Conservation (phyloP, 2,329 filamentous ascomycete species). For the Neonectria coccinea region DNA sequence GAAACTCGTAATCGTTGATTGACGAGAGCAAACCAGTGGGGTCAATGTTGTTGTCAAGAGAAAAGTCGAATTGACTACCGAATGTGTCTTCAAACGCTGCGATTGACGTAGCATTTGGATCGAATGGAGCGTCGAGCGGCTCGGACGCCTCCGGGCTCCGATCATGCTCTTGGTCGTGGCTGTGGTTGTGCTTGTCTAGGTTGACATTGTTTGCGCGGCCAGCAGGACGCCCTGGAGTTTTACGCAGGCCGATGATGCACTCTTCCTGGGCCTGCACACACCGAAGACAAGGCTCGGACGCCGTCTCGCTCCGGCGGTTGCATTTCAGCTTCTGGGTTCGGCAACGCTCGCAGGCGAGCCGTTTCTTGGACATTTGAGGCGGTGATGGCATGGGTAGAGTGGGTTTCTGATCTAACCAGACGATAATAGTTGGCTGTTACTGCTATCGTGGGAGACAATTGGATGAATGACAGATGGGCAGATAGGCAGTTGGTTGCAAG, state of each 20-base stretch:
- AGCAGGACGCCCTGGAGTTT: not conserved
- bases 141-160: not conserved
- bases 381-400: not conserved
- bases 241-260: not conserved
- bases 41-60: not conserved
- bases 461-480: not conserved
- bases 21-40: not conserved
- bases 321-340: constrained; percentile 2
- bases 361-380: not conserved
- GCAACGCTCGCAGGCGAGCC: not conserved
- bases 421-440: not conserved
- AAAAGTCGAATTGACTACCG: not conserved
- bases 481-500: not conserved
- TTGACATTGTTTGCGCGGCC: not conserved
- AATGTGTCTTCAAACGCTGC: constrained; percentile 1
- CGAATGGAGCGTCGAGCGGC: not conserved
- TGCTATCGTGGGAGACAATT: not conserved
- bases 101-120: not conserved
- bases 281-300: not conserved
- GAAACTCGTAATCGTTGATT: not conserved
- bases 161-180: not conserved
- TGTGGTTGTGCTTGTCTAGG: not conserved
- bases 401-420: not conserved
- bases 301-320: not conserved
- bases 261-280: not conserved